Evolutionary conservation across 2,329 filamentous ascomycete genomes (phyloP), one percentile per base, ranked within the genome.

Genomic region (Colletotrichum endophyticum): DNA sequence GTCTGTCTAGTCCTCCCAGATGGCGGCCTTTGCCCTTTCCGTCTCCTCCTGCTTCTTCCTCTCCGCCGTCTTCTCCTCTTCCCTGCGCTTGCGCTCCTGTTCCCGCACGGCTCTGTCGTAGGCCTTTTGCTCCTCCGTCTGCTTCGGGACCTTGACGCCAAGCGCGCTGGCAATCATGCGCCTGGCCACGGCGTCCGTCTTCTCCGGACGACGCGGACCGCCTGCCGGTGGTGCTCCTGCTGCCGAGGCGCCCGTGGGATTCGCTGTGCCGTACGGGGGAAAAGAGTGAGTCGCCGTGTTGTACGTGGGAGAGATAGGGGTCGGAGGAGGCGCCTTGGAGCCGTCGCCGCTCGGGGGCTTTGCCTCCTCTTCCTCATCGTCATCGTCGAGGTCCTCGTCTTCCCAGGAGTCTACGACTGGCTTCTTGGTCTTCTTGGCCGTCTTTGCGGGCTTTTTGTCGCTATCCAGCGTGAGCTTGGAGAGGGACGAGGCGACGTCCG

Each of bases 101-200:
- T 98, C 95, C 80, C 94, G 92, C 77, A 97, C 88, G 1, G 95
- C 94, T 79, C 90, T 92, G 81, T 99, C 96, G 83, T 97, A 99
- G 70, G 95, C 95, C 80, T 90, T 91, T 88, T 98, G 95, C 86
- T 98, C 96, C 78, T 98, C 95, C 2, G 95, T 98, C 84, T 93
- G 91, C 87, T 92, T 94, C 36, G 95, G 95, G 39, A 93, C 92
- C 81, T 93, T 92, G 71, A 98, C 91, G 1, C 97, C 97, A 79
- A 99, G 87, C 1, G 95, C 96, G 5, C 94, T 95, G 1, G 95
- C 96, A 83, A 99, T 99, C 91, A 99, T 90, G 75, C 97, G 90
- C 77, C 94, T 92, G 7, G 97, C 97, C 53, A 98, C 95, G 1
- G 96, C 95, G 77, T 98, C 98, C 78, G 96, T 98, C 88, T 98